phyloP scores from a whole-genome alignment of 2,329 filamentous ascomycete genomes.

The Leptographium radiaticola region DNA sequence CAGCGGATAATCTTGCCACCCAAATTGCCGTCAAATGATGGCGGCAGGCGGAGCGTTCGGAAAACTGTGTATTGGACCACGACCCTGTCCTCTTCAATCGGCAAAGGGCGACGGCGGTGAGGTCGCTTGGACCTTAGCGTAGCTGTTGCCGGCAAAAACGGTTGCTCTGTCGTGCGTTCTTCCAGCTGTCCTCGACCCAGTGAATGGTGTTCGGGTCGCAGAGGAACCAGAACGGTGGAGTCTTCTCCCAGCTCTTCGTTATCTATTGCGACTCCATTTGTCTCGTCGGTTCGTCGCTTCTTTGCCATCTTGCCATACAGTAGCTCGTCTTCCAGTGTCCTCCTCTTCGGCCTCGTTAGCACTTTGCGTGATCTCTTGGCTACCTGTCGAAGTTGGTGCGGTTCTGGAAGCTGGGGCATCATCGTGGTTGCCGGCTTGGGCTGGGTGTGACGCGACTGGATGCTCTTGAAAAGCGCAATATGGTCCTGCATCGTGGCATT shows the following conservation, averaged over 20 bases:
- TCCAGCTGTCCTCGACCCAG: too few species aligned
- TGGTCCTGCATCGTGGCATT: not conserved
- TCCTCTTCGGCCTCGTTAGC: not conserved
- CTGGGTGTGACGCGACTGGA: not conserved
- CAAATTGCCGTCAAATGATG: not conserved
- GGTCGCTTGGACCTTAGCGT: not conserved
- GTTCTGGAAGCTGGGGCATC: not conserved
- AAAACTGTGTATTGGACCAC: constrained; percentile 11
- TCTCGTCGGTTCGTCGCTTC: not conserved
- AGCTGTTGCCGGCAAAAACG: not conserved
- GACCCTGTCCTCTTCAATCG: not conserved
- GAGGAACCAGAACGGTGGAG: too few species aligned
- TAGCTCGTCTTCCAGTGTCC: too few species aligned
- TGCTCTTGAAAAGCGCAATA: not conserved
- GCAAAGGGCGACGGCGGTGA: not conserved
- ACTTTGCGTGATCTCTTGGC: not conserved
- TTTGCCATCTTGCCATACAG: not conserved
- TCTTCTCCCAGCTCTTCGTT: not conserved
- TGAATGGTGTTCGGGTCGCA: too few species aligned
- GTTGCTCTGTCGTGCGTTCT: not conserved
- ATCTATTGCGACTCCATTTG: too few species aligned
- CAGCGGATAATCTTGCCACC: constrained; percentile 3
- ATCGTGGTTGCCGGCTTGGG: not conserved
- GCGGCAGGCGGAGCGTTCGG: constrained; percentile 1
- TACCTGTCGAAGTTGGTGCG: not conserved